Conservation (phyloP, 2,329 filamentous ascomycete species). For the Septoria petroselini region DNA sequence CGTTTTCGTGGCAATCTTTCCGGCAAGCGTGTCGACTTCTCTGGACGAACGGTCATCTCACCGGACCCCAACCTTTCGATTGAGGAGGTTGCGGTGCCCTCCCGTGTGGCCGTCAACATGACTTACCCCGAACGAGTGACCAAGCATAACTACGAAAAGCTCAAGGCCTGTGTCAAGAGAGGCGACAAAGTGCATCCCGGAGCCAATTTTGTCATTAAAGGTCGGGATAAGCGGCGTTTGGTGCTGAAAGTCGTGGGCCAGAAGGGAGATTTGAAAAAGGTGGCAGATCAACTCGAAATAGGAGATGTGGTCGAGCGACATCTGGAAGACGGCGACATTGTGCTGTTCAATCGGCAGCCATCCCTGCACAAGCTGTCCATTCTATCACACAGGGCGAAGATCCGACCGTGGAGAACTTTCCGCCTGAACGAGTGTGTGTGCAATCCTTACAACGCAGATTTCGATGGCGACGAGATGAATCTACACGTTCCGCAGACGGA, state of each 20-base stretch:
- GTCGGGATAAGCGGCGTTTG: conserved; percentile 66
- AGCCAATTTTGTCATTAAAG: conserved; percentile 76
- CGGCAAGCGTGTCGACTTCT: conserved; percentile 98
- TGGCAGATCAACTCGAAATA: conserved; percentile 71
- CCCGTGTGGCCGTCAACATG: conserved; percentile 89
- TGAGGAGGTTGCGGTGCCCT: conserved; percentile 87
- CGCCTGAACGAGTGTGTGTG: conserved; percentile 97
- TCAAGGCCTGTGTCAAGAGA: conserved; percentile 69
- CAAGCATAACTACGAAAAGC: conserved; percentile 77
- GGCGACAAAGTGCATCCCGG: conserved; percentile 81
- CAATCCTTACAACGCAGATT: conserved; percentile 97
- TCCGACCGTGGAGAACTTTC: conserved; percentile 93
- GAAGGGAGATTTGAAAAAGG: conserved; percentile 57
- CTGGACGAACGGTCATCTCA: conserved; percentile 93
- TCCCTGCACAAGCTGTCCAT: conserved; percentile 99
- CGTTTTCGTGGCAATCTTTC: conserved; percentile 96
- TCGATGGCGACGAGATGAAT: conserved; percentile 99
- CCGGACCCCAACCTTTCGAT: conserved; percentile 93
- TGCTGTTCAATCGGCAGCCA: conserved; percentile 96
- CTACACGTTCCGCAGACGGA: conserved; percentile 96
- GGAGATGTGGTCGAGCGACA: conserved; percentile 93
- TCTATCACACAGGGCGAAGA: conserved; percentile 89
- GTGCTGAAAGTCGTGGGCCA: conserved; percentile 58
- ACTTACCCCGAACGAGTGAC: conserved; percentile 92
- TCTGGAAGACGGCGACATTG: conserved; percentile 90